Conservation (phyloP, 441 rosid genomes). For the Pelargonium myrrhifolium region DNA sequence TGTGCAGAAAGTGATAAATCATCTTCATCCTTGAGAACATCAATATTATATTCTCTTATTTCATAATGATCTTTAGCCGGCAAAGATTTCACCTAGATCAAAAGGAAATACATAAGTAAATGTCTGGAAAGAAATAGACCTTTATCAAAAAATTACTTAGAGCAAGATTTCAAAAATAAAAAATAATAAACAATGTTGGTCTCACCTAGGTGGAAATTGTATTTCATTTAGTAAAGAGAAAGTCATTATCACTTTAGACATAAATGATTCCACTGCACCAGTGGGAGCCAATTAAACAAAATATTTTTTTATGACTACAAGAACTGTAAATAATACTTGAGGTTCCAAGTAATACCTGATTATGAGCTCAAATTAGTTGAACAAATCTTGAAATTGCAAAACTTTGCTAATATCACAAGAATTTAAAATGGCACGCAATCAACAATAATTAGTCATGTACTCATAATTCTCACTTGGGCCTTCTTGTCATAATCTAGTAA, state of each 20-base stretch:
- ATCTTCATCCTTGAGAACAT: slow-evolving; percentile 63
- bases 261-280: background rate
- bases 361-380: too few relatives aligned
- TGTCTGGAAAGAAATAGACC: slow-evolving; percentile 13
- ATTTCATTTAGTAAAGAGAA: slow-evolving; percentile 6
- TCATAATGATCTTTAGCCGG: slow-evolving; percentile 67
- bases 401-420: too few relatives aligned
- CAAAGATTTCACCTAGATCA: slow-evolving; percentile 53
- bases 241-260: too few relatives aligned
- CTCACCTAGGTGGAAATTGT: slow-evolving; percentile 5
- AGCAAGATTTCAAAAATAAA: slow-evolving; percentile 1
- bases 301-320: too few relatives aligned
- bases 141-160: background rate
- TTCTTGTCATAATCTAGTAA: too few relatives aligned
- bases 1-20: slow-evolving; percentile 46
- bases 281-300: background rate
- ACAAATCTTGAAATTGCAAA: too few relatives aligned
- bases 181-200: slow-evolving; percentile 9
- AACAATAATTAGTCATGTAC: too few relatives aligned
- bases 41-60: slow-evolving; percentile 78
- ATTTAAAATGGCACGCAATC: too few relatives aligned
- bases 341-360: too few relatives aligned
- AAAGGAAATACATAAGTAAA: slow-evolving; percentile 13
- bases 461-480: too few relatives aligned
- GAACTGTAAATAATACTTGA: too few relatives aligned